These are phyloP conservation scores for Calonectria naviculata DNA, from an alignment of 2,329 filamentous ascomycete species.

Conservation along the genomic window DNA sequence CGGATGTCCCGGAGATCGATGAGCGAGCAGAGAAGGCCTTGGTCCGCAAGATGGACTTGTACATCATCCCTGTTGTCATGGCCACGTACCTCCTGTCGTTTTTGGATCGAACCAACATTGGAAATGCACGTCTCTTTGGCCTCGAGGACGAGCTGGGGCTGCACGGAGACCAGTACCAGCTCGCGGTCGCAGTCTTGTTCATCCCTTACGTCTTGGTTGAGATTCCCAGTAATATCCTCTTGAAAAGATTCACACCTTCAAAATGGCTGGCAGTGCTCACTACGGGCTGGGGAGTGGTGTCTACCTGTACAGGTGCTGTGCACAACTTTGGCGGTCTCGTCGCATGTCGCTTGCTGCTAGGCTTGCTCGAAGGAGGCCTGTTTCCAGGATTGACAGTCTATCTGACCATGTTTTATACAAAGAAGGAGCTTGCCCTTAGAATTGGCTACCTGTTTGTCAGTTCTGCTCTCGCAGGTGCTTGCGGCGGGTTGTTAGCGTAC, in stretches of 20 bases:
- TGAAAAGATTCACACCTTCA: slow-evolving; percentile 64
- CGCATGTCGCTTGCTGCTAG: slow-evolving; percentile 59
- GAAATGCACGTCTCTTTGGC: slow-evolving; percentile 51
- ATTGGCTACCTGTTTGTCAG: slow-evolving; percentile 66
- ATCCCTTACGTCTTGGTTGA: slow-evolving; percentile 67
- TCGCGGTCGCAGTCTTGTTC: slow-evolving; percentile 69
- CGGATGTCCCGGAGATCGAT: not conserved
- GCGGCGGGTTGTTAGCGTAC: slow-evolving; percentile 69
- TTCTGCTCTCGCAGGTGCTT: slow-evolving; percentile 68
- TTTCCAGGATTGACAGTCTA: slow-evolving; percentile 69
- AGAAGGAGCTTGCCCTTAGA: slow-evolving; percentile 65
- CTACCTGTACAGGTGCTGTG: slow-evolving; percentile 65
- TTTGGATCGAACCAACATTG: slow-evolving; percentile 59
- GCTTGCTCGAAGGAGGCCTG: slow-evolving; percentile 43
- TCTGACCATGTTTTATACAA: slow-evolving; percentile 66
- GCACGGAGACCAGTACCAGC: slow-evolving; percentile 72
- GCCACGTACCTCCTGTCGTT: slow-evolving; percentile 8
- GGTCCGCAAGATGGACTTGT: slow-evolving; percentile 14
- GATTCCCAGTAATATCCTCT: slow-evolving; percentile 65
- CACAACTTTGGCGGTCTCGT: slow-evolving; percentile 58
- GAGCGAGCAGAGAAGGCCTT: slow-evolving; percentile 1
- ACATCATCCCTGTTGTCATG: slow-evolving; percentile 19
- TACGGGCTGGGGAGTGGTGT: slow-evolving; percentile 65
- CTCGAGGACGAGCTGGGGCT: slow-evolving; percentile 65
- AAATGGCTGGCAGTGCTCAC: slow-evolving; percentile 66